Percentiles rank a stretch among this genome's conserved stretches.
Conservation (phyloP, 768 basidiomycete species). For the Boletellus ananiceps region DNA sequence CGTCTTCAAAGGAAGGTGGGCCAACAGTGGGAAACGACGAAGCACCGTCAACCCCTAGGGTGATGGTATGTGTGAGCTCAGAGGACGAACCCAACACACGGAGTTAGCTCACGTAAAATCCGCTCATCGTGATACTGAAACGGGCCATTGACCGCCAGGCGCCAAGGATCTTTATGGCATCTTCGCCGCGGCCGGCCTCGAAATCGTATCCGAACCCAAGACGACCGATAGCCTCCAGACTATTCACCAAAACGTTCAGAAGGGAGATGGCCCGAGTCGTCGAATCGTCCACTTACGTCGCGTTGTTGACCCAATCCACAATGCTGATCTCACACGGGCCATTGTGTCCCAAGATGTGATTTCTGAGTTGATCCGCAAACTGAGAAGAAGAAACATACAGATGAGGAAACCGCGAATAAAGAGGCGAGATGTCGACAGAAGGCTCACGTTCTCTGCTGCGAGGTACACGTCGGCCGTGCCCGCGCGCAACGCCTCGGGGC, state of each 20-base stretch:
- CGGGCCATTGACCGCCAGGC: slow-evolving; percentile 6
- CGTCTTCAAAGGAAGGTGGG: slow-evolving; percentile 6
- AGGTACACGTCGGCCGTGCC: slow-evolving; percentile 5
- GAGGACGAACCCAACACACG: too few species aligned
- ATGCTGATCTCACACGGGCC: slow-evolving; percentile 2
- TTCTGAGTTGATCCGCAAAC: slow-evolving; percentile 4
- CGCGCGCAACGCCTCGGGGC: slow-evolving; percentile 4
- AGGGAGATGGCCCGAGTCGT: background rate
- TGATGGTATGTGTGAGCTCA: background rate
- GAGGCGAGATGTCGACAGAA: background rate
- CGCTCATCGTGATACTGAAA: slow-evolving; percentile 1
- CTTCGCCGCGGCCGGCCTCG: slow-evolving; percentile 2
- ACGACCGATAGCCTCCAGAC: slow-evolving; percentile 5
- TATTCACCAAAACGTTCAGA: background rate
- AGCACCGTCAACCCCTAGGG: background rate
- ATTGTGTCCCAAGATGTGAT: background rate
- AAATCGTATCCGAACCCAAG: slow-evolving; percentile 9
- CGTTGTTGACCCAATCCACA: slow-evolving; percentile 6
- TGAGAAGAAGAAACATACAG: background rate
- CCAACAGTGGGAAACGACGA: slow-evolving; percentile 6
- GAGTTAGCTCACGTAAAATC: slow-evolving; percentile 2
- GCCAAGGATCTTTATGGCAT: slow-evolving; percentile 3
- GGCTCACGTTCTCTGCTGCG: slow-evolving; percentile 6
- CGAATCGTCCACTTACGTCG: background rate
- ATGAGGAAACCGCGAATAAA: background rate